Evolutionary conservation across 2,329 filamentous ascomycete genomes (phyloP).

Genomic region (Clarireedia hainanense): DNA sequence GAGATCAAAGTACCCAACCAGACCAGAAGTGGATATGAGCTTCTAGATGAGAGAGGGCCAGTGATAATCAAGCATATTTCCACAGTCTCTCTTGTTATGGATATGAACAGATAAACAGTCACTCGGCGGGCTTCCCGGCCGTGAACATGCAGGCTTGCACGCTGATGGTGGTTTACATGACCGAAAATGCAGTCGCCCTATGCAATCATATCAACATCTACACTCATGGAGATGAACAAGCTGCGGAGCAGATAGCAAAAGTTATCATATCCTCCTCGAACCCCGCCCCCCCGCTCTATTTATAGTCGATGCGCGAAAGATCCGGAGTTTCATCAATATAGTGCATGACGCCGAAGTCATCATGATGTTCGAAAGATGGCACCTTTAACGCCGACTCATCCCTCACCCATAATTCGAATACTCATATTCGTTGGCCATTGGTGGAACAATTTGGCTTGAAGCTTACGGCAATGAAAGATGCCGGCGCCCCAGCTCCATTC

Average conservation of each 20-base stretch:
- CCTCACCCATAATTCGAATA: neutral
- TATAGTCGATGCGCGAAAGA: neutral
- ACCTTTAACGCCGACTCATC: neutral
- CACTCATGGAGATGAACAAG: neutral
- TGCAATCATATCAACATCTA: neutral
- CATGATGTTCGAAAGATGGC: neutral
- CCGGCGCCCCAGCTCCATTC: conserved; percentile 1
- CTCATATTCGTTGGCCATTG: neutral
- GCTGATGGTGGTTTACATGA: neutral
- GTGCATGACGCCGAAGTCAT: neutral
- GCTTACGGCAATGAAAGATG: neutral
- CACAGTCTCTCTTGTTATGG: too few species aligned
- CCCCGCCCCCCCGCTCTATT: neutral
- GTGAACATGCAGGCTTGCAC: neutral
- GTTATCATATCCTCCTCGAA: neutral
- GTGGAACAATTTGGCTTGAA: neutral
- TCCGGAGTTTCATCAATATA: neutral
- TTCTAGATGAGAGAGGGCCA: neutral
- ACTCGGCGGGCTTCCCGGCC: neutral
- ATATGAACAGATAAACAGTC: neutral
- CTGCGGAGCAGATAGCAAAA: neutral
- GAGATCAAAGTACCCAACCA: neutral
- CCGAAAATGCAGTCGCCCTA: neutral
- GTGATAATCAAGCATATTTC: too few species aligned
- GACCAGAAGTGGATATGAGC: neutral